Evolutionary conservation across 768 basidiomycete species (phyloP).

Genomic region (Lentinus brumalis): DNA sequence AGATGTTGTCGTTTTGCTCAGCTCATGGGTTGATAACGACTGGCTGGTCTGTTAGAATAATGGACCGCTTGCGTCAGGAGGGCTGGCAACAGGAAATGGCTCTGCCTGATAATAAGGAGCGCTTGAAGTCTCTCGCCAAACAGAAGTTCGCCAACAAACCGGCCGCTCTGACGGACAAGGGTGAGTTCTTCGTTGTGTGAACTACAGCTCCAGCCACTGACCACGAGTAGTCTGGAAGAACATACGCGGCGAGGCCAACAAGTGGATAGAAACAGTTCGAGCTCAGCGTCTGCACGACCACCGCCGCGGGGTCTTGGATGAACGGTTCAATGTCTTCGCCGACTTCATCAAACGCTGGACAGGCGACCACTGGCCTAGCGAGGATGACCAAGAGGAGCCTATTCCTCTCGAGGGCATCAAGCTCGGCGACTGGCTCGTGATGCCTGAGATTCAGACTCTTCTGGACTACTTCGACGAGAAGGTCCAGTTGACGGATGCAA

Average conservation of each 20-base stretch:
- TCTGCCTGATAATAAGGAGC: no score
- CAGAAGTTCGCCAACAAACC: no score
- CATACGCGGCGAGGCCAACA: not conserved
- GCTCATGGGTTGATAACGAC: no score
- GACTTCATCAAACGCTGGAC: not conserved
- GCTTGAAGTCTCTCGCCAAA: no score
- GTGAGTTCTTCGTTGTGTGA: no score
- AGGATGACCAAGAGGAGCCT: not conserved
- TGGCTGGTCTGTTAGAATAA: no score
- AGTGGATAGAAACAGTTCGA: no score
- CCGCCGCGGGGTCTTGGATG: not conserved
- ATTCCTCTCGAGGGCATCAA: not conserved
- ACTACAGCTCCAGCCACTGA: no score
- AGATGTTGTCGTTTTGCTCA: no score
- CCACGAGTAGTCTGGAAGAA: not conserved
- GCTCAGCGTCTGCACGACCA: not conserved
- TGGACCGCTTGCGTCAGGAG: no score
- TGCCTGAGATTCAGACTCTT: not conserved
- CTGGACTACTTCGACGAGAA: not conserved
- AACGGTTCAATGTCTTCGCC: not conserved
- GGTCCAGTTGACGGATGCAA: not conserved
- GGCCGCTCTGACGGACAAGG: no score
- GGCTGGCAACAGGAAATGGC: no score
- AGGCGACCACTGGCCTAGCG: not conserved
- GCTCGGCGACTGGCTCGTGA: constrained; percentile 2